phyloP scores from a whole-genome alignment of 73 alveolate species.

The Paramecium primaurelia region DNA sequence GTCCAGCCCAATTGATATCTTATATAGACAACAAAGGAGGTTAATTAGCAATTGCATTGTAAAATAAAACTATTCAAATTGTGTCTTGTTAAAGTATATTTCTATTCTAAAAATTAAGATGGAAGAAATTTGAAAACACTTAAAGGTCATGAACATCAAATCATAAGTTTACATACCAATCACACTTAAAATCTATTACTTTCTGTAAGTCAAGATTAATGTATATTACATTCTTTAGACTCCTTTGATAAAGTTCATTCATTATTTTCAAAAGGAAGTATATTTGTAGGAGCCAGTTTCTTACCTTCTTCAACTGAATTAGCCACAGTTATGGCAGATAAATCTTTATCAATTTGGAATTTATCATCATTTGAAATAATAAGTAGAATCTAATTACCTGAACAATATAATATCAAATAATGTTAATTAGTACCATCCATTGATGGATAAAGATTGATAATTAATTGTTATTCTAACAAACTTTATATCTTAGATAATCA shows the following conservation, averaged over 20 bases:
- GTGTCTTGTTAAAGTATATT: conserved; percentile 4
- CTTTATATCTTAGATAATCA: not conserved
- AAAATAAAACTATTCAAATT: conserved; percentile 37
- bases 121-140: conserved; percentile 35
- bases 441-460: conserved; percentile 24
- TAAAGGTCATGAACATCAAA: conserved; percentile 5
- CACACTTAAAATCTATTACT: not conserved
- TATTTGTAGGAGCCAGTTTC: conserved; percentile 22
- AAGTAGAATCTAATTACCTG: not conserved
- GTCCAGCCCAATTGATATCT: conserved; percentile 1
- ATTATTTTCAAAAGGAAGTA: not conserved
- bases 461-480: not conserved
- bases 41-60: conserved; percentile 9
- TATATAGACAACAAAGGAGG: conserved; percentile 43
- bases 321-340: conserved; percentile 23
- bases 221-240: not conserved
- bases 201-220: not conserved
- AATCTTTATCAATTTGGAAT: conserved; percentile 34
- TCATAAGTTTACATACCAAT: not conserved
- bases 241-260: conserved; percentile 44
- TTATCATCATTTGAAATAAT: conserved; percentile 28
- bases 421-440: conserved; percentile 7
- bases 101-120: not conserved
- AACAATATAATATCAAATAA: not conserved
- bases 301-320: conserved; percentile 23